These are phyloP conservation scores for Pseudogymnoascus sp. DNA, from an alignment of 2,329 filamentous ascomycete species.

Conservation along the genomic window DNA sequence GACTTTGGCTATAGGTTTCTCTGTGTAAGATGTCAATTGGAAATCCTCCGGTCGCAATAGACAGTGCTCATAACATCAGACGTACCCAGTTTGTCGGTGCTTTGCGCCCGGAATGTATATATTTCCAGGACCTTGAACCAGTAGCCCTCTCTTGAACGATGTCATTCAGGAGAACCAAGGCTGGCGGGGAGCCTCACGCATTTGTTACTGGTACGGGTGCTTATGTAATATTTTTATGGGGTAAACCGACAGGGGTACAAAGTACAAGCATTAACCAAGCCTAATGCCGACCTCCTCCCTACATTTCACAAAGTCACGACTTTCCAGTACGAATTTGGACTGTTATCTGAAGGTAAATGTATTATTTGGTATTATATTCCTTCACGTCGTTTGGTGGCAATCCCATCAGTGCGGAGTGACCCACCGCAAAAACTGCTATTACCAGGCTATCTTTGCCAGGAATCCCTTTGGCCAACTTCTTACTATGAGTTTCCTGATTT, in stretches of 20 bases:
- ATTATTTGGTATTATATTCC: slow-evolving; percentile 10
- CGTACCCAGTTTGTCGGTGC: not conserved
- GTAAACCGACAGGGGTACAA: not conserved
- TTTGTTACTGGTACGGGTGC: not conserved
- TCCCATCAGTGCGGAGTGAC: not conserved
- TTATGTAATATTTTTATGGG: not conserved
- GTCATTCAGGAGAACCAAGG: slow-evolving; percentile 6
- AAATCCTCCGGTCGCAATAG: not conserved
- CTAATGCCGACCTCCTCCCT: not conserved
- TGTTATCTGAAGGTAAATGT: not conserved
- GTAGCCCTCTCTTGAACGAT: not conserved
- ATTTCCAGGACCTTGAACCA: not conserved
- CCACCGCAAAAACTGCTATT: not conserved
- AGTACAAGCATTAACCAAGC: not conserved
- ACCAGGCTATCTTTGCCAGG: slow-evolving; percentile 44
- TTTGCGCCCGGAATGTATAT: not conserved
- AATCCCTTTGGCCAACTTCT: slow-evolving; percentile 36
- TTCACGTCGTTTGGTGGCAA: slow-evolving; percentile 12
- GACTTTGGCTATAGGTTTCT: not conserved
- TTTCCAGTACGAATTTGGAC: not conserved
- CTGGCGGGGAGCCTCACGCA: not conserved
- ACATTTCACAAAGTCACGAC: not conserved
- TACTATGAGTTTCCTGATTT: slow-evolving; percentile 43
- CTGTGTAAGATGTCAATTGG: not conserved
- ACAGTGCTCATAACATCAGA: not conserved